Evolutionary conservation across 306 rosid species (phyloP).

Genomic region (Arachis stenosperma): DNA sequence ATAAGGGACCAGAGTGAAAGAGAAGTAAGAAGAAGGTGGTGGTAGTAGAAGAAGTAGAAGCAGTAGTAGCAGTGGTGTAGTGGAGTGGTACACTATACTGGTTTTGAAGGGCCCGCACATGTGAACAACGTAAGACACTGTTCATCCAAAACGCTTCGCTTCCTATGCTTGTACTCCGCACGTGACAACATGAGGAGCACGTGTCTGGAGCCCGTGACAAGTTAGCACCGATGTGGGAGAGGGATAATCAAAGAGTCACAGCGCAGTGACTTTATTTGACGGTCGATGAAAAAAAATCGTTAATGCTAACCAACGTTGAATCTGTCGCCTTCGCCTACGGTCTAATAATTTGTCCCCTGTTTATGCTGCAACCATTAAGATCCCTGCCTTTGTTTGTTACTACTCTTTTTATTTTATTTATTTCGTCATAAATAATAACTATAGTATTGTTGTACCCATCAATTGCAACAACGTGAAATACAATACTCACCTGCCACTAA

Average conservation of each 20-base stretch:
- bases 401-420: constrained; percentile 1
- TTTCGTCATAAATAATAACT: neutral
- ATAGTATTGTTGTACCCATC: neutral
- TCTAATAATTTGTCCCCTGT: constrained; percentile 13
- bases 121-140: constrained; percentile 32
- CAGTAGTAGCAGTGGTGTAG: neutral
- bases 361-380: neutral
- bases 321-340: neutral
- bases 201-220: constrained; percentile 38
- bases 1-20: neutral
- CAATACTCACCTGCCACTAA: neutral
- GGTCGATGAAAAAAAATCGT: neutral
- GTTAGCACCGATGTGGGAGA: constrained; percentile 28
- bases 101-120: constrained; percentile 38
- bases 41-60: neutral
- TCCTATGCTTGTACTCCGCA: constrained; percentile 15
- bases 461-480: neutral
- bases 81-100: constrained; percentile 9
- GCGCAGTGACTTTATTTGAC: constrained; percentile 8
- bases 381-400: no score
- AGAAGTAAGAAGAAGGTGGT: neutral
- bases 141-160: constrained; percentile 8
- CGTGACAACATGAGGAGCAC: constrained; percentile 22
- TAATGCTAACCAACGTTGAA: neutral
- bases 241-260: neutral